Conservation (phyloP, 1,284 basidiomycete genomes). For the Trichosporon sp. region DNA sequence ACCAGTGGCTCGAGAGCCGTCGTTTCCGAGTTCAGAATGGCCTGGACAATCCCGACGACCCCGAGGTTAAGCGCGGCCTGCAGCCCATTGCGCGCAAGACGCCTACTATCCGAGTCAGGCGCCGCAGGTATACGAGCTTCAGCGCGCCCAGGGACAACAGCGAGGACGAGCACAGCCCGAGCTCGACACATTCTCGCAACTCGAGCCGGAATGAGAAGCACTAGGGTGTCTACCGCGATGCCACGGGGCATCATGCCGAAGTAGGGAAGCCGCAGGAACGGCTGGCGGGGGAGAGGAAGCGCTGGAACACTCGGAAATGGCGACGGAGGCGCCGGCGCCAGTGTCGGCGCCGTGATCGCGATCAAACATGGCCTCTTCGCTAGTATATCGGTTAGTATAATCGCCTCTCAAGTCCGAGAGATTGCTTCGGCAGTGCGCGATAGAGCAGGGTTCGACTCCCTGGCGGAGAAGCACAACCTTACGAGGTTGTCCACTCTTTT, state of each 20-base stretch:
- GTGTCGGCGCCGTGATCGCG: background rate
- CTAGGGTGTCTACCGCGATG: background rate
- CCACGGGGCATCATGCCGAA: too few species aligned
- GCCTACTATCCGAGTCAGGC: background rate
- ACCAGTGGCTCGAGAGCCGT: conserved; percentile 16
- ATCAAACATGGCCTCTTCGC: background rate
- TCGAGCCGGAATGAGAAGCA: background rate
- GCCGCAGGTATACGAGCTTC: background rate
- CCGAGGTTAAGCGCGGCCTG: background rate
- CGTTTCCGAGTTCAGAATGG: background rate
- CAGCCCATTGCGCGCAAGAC: background rate
- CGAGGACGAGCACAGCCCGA: background rate
- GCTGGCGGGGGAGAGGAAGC: background rate
- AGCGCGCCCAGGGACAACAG: background rate
- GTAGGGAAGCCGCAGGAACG: background rate
- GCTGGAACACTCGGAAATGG: background rate
- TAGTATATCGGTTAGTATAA: conserved; percentile 21
- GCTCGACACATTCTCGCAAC: background rate
- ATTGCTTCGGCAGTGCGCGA: background rate
- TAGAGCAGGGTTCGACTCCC: too few species aligned
- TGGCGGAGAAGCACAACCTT: conserved; percentile 5
- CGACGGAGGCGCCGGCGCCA: background rate
- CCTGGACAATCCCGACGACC: background rate
- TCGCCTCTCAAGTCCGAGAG: conserved; percentile 16
- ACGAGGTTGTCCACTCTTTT: background rate